Conservation (phyloP, 257 asterid species). For the Apocynum venetum region DNA sequence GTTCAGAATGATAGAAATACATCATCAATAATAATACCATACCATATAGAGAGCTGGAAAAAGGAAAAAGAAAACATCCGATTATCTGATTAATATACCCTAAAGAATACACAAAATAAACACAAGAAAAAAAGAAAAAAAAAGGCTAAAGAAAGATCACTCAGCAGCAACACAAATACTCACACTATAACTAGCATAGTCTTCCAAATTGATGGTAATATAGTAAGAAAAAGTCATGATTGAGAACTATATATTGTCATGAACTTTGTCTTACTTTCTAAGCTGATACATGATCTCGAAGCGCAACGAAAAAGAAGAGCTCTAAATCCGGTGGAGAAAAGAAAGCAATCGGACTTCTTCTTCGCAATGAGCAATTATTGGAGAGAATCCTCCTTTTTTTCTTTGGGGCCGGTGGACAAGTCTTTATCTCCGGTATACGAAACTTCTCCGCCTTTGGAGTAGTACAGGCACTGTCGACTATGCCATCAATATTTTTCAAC, state of each 20-base stretch:
- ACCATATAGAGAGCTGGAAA: background rate
- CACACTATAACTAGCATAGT: background rate
- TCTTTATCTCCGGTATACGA: constrained; percentile 57
- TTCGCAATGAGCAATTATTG: constrained; percentile 30
- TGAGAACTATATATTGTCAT: background rate
- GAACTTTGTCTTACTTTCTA: constrained; percentile 13
- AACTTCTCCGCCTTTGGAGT: constrained; percentile 63
- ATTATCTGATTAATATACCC: constrained; percentile 14
- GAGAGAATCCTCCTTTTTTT: constrained; percentile 33
- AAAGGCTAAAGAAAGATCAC: background rate
- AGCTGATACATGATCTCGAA: constrained; percentile 43
- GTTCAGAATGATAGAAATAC: constrained; percentile 3
- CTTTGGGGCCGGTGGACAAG: constrained; percentile 89
- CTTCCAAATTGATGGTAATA: background rate
- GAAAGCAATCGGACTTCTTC: constrained; percentile 42
- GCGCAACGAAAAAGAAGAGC: constrained; percentile 54
- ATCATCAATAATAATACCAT: background rate
- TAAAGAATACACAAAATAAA: constrained; percentile 8
- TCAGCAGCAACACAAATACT: constrained; percentile 14
- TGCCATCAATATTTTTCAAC: background rate
- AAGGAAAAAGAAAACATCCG: background rate
- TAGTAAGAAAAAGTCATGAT: background rate
- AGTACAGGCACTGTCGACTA: constrained; percentile 29
- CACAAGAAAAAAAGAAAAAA: background rate
- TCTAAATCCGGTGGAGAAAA: constrained; percentile 73